These are phyloP conservation scores for Pythium sp. DNA, from an alignment of 352 stramenopile species.

Conservation along the genomic window DNA sequence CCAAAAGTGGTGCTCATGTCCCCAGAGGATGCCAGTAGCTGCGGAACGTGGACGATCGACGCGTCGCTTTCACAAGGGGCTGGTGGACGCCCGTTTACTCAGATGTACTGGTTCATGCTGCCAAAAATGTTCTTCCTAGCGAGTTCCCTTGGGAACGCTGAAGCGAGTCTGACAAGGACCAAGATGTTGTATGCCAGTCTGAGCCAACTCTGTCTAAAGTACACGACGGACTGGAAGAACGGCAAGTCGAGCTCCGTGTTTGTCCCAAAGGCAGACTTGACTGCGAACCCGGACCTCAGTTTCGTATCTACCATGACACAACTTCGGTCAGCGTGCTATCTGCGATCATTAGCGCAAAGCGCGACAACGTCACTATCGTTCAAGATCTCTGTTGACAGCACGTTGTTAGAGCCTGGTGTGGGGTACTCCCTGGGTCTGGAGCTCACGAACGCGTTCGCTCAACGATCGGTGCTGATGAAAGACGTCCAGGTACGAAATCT, in stretches of 20 bases:
- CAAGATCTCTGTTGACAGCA: slow-evolving; percentile 44
- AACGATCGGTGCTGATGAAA: slow-evolving; percentile 27
- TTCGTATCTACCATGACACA: slow-evolving; percentile 43
- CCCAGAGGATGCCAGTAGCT: slow-evolving; percentile 59
- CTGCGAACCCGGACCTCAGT: slow-evolving; percentile 17
- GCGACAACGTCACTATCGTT: slow-evolving; percentile 22
- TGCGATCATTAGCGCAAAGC: slow-evolving; percentile 32
- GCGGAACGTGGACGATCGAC: slow-evolving; percentile 49
- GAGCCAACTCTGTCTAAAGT: slow-evolving; percentile 46
- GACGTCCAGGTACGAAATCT: slow-evolving; percentile 33
- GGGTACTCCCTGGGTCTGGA: slow-evolving; percentile 48
- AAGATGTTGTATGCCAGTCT: slow-evolving; percentile 34
- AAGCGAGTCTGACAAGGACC: slow-evolving; percentile 6
- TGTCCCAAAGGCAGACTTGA: slow-evolving; percentile 31
- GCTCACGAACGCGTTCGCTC: slow-evolving; percentile 58
- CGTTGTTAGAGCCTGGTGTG: slow-evolving; percentile 30
- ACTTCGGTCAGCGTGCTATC: slow-evolving; percentile 47
- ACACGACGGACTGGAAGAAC: slow-evolving; percentile 35
- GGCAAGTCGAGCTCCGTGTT: slow-evolving; percentile 27
- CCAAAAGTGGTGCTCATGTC: slow-evolving; percentile 42
- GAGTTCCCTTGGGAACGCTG: neutral
- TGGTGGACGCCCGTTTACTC: slow-evolving; percentile 43
- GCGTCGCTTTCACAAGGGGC: slow-evolving; percentile 52
- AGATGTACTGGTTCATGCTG: slow-evolving; percentile 42
- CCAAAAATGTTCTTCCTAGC: slow-evolving; percentile 22